These are phyloP conservation scores for Malbranchea zuffiana DNA, from an alignment of 2,329 filamentous ascomycete genomes.

Conservation along the genomic window DNA sequence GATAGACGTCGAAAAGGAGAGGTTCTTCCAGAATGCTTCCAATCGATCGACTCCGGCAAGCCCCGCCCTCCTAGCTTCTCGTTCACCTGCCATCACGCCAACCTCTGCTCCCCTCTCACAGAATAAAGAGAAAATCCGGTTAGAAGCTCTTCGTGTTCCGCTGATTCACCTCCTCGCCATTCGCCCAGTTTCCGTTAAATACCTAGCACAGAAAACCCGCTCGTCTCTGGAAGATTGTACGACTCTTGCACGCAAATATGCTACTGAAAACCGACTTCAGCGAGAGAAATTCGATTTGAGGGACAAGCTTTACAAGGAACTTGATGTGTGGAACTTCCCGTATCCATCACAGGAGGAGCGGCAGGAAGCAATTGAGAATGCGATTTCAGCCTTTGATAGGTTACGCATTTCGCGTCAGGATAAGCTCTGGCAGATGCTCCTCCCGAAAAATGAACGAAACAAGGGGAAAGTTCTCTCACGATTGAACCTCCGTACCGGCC, in stretches of 20 bases:
- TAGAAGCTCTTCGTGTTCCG: slow-evolving; percentile 36
- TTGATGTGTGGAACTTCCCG: slow-evolving; percentile 51
- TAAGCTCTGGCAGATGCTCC: slow-evolving; percentile 51
- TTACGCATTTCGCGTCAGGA: slow-evolving; percentile 49
- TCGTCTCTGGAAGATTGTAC: slow-evolving; percentile 40
- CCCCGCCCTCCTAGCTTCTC: slow-evolving; percentile 29
- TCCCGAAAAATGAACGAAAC: slow-evolving; percentile 50
- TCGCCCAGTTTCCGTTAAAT: slow-evolving; percentile 38
- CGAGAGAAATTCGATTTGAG: slow-evolving; percentile 43
- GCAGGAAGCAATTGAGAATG: slow-evolving; percentile 50
- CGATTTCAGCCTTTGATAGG: slow-evolving; percentile 53
- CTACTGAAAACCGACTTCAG: slow-evolving; percentile 39
- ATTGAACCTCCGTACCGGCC: slow-evolving; percentile 40
- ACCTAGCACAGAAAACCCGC: slow-evolving; percentile 38
- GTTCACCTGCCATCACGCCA: slow-evolving; percentile 29
- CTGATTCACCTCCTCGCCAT: slow-evolving; percentile 46
- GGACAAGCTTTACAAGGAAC: slow-evolving; percentile 50
- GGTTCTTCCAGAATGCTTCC: slow-evolving; percentile 28
- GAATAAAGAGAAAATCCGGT: slow-evolving; percentile 28
- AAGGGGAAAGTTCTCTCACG: slow-evolving; percentile 52
- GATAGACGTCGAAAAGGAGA: slow-evolving; percentile 33
- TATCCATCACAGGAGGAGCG: slow-evolving; percentile 47
- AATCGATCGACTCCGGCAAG: slow-evolving; percentile 34
- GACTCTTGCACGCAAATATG: slow-evolving; percentile 43
- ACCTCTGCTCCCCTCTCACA: slow-evolving; percentile 34